Conservation (phyloP, 148 eudicot species). For the Chenopodium suecicum region DNA sequence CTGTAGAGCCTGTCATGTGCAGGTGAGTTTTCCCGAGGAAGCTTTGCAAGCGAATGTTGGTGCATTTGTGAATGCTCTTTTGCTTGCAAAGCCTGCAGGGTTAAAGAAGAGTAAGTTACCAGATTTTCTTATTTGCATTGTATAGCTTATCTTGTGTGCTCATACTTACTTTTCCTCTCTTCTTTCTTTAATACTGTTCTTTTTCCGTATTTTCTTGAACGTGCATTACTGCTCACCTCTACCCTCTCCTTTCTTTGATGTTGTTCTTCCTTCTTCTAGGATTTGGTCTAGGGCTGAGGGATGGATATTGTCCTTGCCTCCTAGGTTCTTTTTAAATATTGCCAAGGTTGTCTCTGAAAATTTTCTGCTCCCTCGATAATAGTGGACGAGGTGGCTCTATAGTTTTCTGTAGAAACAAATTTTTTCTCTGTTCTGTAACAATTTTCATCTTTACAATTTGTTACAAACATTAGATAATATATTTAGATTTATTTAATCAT, state of each 20-base stretch:
- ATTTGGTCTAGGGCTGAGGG: not conserved
- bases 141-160: not conserved
- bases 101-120: slow-evolving; percentile 84
- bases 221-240: not conserved
- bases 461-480: too few relatives aligned
- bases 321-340: not conserved
- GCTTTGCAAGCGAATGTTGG: slow-evolving; percentile 81
- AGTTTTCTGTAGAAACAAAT: not conserved
- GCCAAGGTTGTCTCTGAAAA: not conserved
- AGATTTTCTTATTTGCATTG: not conserved
- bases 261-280: not conserved
- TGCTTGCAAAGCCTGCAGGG: slow-evolving; percentile 90
- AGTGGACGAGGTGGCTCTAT: not conserved
- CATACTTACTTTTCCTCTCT: too few relatives aligned
- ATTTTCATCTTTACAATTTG: too few relatives aligned
- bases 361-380: not conserved
- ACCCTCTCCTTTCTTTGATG: not conserved
- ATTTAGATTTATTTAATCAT: too few relatives aligned
- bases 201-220: not conserved
- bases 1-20: slow-evolving; percentile 14
- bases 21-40: slow-evolving; percentile 75
- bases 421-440: too few relatives aligned
- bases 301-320: not conserved
- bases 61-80: slow-evolving; percentile 88
- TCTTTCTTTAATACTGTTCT: not conserved